Evolutionary conservation across 148 eudicot genomes (phyloP).

Genomic region (Silene conica): DNA sequence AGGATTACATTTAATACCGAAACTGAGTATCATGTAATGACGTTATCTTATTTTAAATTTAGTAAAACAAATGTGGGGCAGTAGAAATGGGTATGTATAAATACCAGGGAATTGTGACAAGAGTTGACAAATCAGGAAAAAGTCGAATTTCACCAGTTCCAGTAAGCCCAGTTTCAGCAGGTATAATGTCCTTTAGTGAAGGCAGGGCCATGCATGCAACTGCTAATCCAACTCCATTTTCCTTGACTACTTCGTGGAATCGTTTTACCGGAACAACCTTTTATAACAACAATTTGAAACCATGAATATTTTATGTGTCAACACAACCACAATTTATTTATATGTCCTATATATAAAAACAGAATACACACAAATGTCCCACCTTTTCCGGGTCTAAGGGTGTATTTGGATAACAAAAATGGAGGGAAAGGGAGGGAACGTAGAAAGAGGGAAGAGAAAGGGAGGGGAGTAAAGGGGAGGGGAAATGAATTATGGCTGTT

Average conservation of each 20-base stretch:
- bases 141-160: slow-evolving; percentile 88
- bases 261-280: slow-evolving; percentile 70
- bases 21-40: no score
- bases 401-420: no score
- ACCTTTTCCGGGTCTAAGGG: no score
- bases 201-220: slow-evolving; percentile 77
- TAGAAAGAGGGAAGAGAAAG: no score
- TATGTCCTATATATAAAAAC: no score
- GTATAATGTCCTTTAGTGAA: slow-evolving; percentile 64
- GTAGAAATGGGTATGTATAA: not conserved
- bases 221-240: slow-evolving; percentile 78
- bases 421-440: no score
- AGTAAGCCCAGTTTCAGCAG: slow-evolving; percentile 59
- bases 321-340: no score
- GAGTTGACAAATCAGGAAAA: slow-evolving; percentile 79
- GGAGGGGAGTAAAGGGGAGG: no score
- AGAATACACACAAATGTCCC: no score
- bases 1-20: no score
- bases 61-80: not conserved
- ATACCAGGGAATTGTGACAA: slow-evolving; percentile 83
- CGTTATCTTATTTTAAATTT: no score
- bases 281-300: not conserved
- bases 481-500: no score
- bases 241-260: slow-evolving; percentile 53
- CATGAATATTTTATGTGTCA: not conserved